phyloP scores from a whole-genome alignment of 768 basidiomycete species.

The Boletus reticulatus region DNA sequence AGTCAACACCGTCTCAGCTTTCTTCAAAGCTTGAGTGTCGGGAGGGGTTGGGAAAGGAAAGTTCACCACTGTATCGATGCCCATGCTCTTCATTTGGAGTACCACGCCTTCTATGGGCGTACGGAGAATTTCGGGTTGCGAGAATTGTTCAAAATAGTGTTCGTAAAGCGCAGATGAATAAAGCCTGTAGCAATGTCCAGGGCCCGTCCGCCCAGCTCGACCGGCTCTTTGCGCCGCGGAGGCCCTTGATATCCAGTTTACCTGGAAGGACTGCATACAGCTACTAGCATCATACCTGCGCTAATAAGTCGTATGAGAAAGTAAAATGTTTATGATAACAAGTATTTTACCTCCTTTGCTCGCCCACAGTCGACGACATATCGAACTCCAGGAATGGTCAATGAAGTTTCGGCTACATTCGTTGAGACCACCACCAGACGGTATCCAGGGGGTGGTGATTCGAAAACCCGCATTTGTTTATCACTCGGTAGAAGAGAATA shows the following conservation, averaged over 20 bases:
- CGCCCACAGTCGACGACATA: constrained; percentile 98
- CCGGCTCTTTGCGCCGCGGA: constrained; percentile 93
- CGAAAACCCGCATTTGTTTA: constrained; percentile 93
- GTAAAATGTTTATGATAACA: neutral
- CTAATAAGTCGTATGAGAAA: constrained; percentile 36
- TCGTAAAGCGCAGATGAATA: constrained; percentile 96
- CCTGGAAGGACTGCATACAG: constrained; percentile 89
- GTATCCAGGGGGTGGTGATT: constrained; percentile 72
- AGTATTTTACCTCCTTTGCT: constrained; percentile 75
- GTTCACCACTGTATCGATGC: constrained; percentile 93
- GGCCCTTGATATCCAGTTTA: constrained; percentile 94
- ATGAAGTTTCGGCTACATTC: constrained; percentile 94
- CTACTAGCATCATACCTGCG: constrained; percentile 77
- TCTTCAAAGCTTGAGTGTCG: constrained; percentile 66
- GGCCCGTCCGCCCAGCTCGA: constrained; percentile 95
- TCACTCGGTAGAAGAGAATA: constrained; percentile 93
- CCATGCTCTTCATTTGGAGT: constrained; percentile 99
- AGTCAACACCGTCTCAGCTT: constrained; percentile 78
- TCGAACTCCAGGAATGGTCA: constrained; percentile 95
- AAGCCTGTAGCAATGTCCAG: constrained; percentile 96
- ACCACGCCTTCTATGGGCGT: constrained; percentile 97
- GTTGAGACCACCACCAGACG: constrained; percentile 94
- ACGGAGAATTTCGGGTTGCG: constrained; percentile 88
- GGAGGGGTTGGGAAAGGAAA: constrained; percentile 99
- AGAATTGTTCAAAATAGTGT: constrained; percentile 85